phyloP scores from a whole-genome alignment of 2,329 filamentous ascomycete genomes.

The Stachybotrys elegans region DNA sequence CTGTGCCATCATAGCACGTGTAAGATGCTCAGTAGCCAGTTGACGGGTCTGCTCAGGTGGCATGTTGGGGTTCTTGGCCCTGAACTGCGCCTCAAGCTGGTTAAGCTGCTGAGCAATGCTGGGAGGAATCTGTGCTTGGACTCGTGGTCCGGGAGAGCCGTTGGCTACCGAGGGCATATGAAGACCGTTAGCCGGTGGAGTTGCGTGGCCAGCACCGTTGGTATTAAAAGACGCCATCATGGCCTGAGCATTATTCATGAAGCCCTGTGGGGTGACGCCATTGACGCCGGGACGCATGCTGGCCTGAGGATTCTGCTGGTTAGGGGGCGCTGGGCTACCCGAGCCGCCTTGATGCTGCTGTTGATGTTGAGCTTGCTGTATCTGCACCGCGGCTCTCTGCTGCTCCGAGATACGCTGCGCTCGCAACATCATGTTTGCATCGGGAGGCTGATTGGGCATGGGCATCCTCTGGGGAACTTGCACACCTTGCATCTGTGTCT shows the following conservation, averaged over 20 bases:
- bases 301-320: slow-evolving; percentile 38
- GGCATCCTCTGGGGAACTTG: slow-evolving; percentile 58
- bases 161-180: slow-evolving; percentile 41
- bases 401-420: slow-evolving; percentile 63
- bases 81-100: slow-evolving; percentile 47
- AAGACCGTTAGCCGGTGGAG: slow-evolving; percentile 39
- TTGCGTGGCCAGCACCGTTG: slow-evolving; percentile 34
- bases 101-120: slow-evolving; percentile 43
- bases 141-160: slow-evolving; percentile 37
- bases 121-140: slow-evolving; percentile 39
- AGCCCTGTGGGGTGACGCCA: slow-evolving; percentile 46
- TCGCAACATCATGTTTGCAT: slow-evolving; percentile 55
- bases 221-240: slow-evolving; percentile 47
- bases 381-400: slow-evolving; percentile 48
- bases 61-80: slow-evolving; percentile 45
- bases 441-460: slow-evolving; percentile 34
- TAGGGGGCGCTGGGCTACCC: slow-evolving; percentile 19
- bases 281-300: slow-evolving; percentile 36
- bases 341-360: slow-evolving; percentile 25
- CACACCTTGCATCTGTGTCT: slow-evolving; percentile 58
- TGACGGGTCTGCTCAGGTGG: slow-evolving; percentile 45
- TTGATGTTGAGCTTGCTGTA: slow-evolving; percentile 34
- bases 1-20: slow-evolving; percentile 41
- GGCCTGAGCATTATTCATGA: slow-evolving; percentile 46
- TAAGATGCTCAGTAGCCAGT: slow-evolving; percentile 46